A percentile compares a stretch with the other conserved stretches of the same genome.
phyloP scores from a whole-genome alignment of 2,329 filamentous ascomycete species.

The Pseudocercospora ulei region DNA sequence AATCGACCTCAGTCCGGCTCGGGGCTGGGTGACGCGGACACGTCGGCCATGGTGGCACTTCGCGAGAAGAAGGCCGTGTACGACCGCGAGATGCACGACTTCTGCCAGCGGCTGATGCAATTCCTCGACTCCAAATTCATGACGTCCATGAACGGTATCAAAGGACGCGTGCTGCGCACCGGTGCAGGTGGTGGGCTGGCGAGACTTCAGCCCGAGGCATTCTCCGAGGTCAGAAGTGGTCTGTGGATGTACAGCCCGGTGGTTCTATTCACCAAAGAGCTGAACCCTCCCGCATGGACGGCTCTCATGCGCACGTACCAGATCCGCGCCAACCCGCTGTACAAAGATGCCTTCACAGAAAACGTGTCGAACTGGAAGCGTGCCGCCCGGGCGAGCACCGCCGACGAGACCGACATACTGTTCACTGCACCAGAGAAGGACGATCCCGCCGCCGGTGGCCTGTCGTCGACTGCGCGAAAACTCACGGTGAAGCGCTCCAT shows the following conservation, averaged over 20 bases:
- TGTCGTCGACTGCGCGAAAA: constrained; percentile 68
- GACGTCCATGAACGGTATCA: constrained; percentile 53
- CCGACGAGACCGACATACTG: constrained; percentile 47
- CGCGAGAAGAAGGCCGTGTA: constrained; percentile 93
- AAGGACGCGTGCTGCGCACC: constrained; percentile 32
- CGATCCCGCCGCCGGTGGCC: constrained; percentile 49
- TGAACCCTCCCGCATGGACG: constrained; percentile 73
- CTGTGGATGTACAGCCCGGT: constrained; percentile 84
- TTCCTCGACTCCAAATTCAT: constrained; percentile 77
- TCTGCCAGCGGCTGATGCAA: constrained; percentile 68
- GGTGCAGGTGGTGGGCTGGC: constrained; percentile 36
- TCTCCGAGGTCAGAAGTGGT: constrained; percentile 59
- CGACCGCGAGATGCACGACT: constrained; percentile 60
- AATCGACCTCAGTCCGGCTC: constrained; percentile 39
- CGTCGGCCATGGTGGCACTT: constrained; percentile 80
- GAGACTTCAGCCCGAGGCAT: constrained; percentile 56
- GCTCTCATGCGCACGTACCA: constrained; percentile 71
- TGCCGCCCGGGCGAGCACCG: constrained; percentile 27
- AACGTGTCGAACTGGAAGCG: constrained; percentile 63
- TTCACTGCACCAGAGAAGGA: constrained; percentile 88
- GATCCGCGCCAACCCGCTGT: constrained; percentile 62
- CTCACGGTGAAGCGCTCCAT: constrained; percentile 90
- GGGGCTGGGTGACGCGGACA: constrained; percentile 58
- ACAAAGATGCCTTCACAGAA: constrained; percentile 71
- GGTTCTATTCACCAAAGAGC: constrained; percentile 77